These are phyloP conservation scores for Akanthomyces muscarius DNA, from an alignment of 2,329 filamentous ascomycete genomes.

Conservation along the genomic window DNA sequence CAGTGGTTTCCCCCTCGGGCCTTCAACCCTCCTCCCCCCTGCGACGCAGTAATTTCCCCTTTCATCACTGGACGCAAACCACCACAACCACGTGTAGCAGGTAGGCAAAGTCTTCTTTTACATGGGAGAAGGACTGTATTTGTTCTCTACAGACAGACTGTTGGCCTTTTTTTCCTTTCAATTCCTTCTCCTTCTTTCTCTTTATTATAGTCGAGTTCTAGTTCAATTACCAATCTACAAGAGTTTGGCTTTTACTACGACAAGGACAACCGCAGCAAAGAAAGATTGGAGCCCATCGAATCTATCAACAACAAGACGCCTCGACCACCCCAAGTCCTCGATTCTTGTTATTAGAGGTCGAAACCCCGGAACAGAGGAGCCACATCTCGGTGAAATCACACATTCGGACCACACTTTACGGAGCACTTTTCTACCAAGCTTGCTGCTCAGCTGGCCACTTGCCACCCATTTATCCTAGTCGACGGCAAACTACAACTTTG, in stretches of 20 bases:
- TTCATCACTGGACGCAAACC: not conserved
- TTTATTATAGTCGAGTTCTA: not conserved
- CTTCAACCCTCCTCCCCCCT: not conserved
- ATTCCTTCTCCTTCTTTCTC: not conserved
- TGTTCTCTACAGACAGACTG: not conserved
- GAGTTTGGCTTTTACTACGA: too few species aligned
- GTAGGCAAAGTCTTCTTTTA: not conserved
- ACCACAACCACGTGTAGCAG: not conserved
- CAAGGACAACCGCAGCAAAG: not conserved
- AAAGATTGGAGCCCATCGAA: not conserved
- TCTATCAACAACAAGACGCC: not conserved
- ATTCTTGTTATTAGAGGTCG: not conserved
- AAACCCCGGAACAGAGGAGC: not conserved
- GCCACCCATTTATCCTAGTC: not conserved
- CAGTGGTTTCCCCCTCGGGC: not conserved
- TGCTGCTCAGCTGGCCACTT: not conserved
- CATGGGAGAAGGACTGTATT: not conserved
- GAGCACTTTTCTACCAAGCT: too few species aligned
- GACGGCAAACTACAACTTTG: not conserved
- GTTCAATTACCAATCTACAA: not conserved
- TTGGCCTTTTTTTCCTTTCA: not conserved
- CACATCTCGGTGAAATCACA: not conserved
- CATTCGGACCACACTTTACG: not conserved
- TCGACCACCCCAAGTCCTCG: not conserved
- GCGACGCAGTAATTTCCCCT: conserved; percentile 11